Evolutionary conservation across 495 filamentous ascomycete species (phyloP), one percentile per base, ranked within the genome.

Genomic region (Xylaria castorea): DNA sequence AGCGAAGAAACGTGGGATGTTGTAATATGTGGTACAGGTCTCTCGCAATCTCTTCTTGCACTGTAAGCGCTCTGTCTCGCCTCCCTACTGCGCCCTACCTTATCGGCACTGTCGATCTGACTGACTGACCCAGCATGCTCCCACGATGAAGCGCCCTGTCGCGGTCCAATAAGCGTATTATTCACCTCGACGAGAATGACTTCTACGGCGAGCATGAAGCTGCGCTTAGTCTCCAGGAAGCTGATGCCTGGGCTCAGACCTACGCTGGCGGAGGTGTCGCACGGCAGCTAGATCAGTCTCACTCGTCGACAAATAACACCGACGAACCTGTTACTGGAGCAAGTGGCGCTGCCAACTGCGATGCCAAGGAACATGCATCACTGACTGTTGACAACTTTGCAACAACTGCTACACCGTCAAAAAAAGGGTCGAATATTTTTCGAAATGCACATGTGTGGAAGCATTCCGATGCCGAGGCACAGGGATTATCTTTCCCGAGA

Each of bases 201-300:
- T 97, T 92, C 83, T 99, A 99, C 82, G 96, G 96, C 73, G 91
- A 92, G 48, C 70, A 88, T 11, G 94, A 97, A 74, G 94, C 96
- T 71, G 94, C 94, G 2, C 91, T 99, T 71, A 95, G 91, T 78
- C 84, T 97, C 46, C 89, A 94, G 66, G 96, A 98, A 77, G 91
- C 90, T 32, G 88, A 92, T 75, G 82, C 87, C 40, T 99, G 95
- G 94, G 90, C 85, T 69, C 71, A 64, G 3, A 46, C 44, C 16
- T 57, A 80, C n/a, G 70, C 76, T 38, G 57, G 65, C 27, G 44
- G 38, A 0, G 3, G 46, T 32, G 34, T 48, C 25, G 30, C 60
- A 11, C 60, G 46, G 7, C 60, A 53, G 46, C 61, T 42, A 32
- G 61, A 66, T 34, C 65, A 50, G 27, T 16, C 30, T 53, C 20